These are phyloP conservation scores for Phialocephala subalpina DNA, from an alignment of 2,329 filamentous ascomycete genomes.

Conservation along the genomic window DNA sequence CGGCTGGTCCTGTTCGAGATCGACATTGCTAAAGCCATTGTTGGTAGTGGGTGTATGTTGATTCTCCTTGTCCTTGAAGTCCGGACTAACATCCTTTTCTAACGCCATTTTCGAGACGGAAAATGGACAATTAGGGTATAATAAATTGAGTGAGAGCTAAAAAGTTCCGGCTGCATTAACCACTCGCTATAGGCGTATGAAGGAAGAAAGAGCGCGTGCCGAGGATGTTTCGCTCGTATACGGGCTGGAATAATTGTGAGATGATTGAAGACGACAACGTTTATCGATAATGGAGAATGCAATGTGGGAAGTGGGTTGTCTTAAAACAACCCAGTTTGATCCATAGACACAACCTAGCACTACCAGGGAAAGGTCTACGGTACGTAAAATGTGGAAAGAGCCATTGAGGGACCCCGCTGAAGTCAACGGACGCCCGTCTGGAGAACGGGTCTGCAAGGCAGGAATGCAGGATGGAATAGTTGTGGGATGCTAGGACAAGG, in stretches of 20 bases:
- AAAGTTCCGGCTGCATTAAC: slow-evolving; percentile 35
- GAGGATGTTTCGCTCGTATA: slow-evolving; percentile 24
- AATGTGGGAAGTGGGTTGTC: neutral
- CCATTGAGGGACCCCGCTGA: neutral
- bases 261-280: neutral
- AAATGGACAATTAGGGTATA: slow-evolving; percentile 40
- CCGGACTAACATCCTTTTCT: slow-evolving; percentile 22
- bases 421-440: neutral
- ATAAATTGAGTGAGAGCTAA: slow-evolving; percentile 27
- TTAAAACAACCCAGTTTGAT: neutral
- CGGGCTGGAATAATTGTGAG: slow-evolving; percentile 9
- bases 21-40: slow-evolving; percentile 13
- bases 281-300: slow-evolving; percentile 10
- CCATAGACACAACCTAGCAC: neutral
- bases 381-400: slow-evolving; percentile 1
- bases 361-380: neutral
- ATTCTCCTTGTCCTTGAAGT: slow-evolving; percentile 20
- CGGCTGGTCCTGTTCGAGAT: slow-evolving; percentile 25
- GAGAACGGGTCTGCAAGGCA: too few species aligned
- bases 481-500: neutral
- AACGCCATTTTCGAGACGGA: slow-evolving; percentile 44
- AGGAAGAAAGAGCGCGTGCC: slow-evolving; percentile 17
- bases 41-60: slow-evolving; percentile 8
- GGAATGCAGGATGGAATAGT: neutral
- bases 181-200: neutral